A percentile compares a stretch with the other conserved stretches of the same genome.
These are phyloP conservation scores for Penicillium verrucosum DNA, from an alignment of 2,329 filamentous ascomycete species.

Conservation along the genomic window DNA sequence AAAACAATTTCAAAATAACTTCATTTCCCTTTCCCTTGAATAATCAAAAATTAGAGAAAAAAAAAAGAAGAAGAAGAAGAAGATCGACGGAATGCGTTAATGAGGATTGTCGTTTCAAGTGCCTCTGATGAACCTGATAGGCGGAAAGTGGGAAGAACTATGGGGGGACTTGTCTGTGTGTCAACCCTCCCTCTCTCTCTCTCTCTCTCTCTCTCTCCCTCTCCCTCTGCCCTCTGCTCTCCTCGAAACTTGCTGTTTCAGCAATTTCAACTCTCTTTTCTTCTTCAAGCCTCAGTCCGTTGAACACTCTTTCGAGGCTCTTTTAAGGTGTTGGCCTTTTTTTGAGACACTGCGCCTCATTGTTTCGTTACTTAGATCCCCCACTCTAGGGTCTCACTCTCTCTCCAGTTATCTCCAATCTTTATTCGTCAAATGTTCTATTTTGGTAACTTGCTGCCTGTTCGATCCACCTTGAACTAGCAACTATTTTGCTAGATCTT, in stretches of 20 bases:
- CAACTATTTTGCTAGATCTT: background rate
- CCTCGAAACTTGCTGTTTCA: conserved; percentile 16
- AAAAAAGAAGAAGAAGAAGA: background rate
- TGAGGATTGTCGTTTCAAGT: conserved; percentile 20
- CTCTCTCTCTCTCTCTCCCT: no score
- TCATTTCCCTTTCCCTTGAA: background rate
- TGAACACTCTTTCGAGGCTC: background rate
- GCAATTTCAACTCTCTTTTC: background rate
- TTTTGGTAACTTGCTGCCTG: conserved; percentile 5
- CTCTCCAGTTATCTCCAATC: background rate
- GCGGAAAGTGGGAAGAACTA: conserved; percentile 7
- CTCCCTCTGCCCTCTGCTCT: background rate
- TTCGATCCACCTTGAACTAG: background rate
- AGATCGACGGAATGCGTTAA: conserved; percentile 22
- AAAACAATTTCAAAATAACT: conserved; percentile 4
- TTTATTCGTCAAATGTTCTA: background rate
- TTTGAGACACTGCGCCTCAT: background rate
- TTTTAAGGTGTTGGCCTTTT: background rate
- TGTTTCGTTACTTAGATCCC: background rate
- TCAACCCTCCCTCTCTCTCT: no score
- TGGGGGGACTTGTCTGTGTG: conserved; percentile 1
- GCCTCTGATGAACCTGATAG: conserved; percentile 20
- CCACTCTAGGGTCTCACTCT: background rate
- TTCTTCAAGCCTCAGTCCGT: background rate
- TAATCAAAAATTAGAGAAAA: background rate